Percentiles rank a stretch among this genome's conserved stretches.
phyloP scores from a whole-genome alignment of 2,329 filamentous ascomycete species.

The Hypoxylon sp. region DNA sequence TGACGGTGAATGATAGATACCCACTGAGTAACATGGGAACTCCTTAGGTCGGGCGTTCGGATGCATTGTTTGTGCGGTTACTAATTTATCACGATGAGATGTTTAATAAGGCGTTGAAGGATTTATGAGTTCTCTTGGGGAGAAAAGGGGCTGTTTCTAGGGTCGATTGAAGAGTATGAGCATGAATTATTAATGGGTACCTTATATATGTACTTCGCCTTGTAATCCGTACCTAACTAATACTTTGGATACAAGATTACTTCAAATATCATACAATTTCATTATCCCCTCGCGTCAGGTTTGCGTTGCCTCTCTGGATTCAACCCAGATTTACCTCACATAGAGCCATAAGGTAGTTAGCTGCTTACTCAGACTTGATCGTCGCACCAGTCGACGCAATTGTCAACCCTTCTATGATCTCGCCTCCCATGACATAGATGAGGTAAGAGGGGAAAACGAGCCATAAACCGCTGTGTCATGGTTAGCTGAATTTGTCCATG shows the following conservation, averaged over 20 bases:
- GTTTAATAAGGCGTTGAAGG: not conserved
- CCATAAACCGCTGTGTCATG: constrained; percentile 64
- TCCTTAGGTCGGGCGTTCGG: constrained; percentile 13
- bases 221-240: constrained; percentile 9
- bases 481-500: not conserved
- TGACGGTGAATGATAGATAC: constrained; percentile 39
- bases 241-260: constrained; percentile 11
- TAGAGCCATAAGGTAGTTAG: not conserved
- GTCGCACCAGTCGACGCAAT: constrained; percentile 52
- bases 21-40: constrained; percentile 10
- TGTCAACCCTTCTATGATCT: constrained; percentile 63
- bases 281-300: not conserved
- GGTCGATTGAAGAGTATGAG: not conserved
- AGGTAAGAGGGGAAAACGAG: constrained; percentile 67
- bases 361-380: constrained; percentile 58
- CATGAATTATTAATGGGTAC: not conserved
- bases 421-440: constrained; percentile 62
- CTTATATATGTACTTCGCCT: constrained; percentile 3
- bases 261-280: constrained; percentile 2
- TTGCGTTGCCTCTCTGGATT: not conserved
- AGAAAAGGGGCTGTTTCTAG: not conserved
- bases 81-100: not conserved
- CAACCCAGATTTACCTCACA: not conserved
- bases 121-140: not conserved
- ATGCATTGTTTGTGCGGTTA: not conserved